Conservation (phyloP, 805 yeast genomes). For the Metschnikowia bowlesiae region DNA sequence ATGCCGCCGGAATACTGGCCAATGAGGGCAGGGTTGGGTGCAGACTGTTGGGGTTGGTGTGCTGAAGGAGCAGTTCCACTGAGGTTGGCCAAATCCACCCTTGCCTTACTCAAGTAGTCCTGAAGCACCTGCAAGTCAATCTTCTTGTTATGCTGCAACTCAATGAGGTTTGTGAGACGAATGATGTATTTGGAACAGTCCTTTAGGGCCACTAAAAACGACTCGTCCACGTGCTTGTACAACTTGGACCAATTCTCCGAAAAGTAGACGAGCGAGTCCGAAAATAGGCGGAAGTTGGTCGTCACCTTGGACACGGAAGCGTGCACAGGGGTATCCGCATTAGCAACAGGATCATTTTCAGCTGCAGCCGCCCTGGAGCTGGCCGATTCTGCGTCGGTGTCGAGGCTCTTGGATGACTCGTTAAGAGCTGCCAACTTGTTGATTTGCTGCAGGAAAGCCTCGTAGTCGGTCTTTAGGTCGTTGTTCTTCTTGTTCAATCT, state of each 20-base stretch:
- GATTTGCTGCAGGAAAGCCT: constrained; percentile 65
- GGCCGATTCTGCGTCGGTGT: neutral
- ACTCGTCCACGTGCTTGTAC: constrained; percentile 60
- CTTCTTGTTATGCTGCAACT: constrained; percentile 84
- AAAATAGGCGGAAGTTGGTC: constrained; percentile 33
- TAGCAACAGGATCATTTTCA: constrained; percentile 10
- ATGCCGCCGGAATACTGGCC: constrained; percentile 27
- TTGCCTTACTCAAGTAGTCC: constrained; percentile 71
- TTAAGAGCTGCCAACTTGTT: constrained; percentile 60
- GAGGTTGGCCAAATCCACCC: constrained; percentile 49
- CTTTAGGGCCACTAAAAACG: constrained; percentile 74
- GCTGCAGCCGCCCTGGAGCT: constrained; percentile 14
- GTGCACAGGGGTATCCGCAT: neutral
- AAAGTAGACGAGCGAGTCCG: constrained; percentile 34
- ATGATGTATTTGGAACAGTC: constrained; percentile 75
- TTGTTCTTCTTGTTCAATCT: constrained; percentile 69
- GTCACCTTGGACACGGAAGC: constrained; percentile 7
- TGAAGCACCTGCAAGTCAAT: constrained; percentile 83
- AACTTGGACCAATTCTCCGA: constrained; percentile 39
- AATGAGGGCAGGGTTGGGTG: constrained; percentile 30
- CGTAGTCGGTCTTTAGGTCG: constrained; percentile 69
- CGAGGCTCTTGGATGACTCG: constrained; percentile 8
- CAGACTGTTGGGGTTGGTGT: constrained; percentile 9
- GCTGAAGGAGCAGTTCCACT: constrained; percentile 29
- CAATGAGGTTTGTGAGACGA: constrained; percentile 53